These are phyloP conservation scores for Pulicaria dysenterica DNA, from an alignment of 129 eudicot species.

Conservation along the genomic window DNA sequence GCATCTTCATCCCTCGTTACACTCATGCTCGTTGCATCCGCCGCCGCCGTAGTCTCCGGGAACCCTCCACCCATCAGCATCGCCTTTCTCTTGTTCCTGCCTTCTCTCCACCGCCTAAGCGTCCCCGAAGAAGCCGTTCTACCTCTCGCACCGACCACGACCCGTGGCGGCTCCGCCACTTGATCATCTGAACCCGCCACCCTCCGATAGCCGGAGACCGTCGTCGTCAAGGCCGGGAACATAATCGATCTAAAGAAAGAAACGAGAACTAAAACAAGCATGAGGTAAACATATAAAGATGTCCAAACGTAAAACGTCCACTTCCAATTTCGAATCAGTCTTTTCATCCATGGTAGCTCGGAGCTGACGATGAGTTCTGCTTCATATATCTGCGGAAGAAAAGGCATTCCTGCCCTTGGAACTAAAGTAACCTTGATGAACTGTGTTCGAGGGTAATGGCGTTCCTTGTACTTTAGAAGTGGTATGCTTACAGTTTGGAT, in stretches of 20 bases:
- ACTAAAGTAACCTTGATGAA: slow-evolving; percentile 49
- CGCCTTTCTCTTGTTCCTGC: slow-evolving; percentile 67
- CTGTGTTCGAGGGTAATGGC: slow-evolving; percentile 48
- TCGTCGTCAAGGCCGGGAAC: slow-evolving; percentile 33
- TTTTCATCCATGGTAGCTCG: slow-evolving; percentile 72
- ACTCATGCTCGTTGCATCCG: slow-evolving; percentile 57
- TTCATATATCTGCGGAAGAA: slow-evolving; percentile 75
- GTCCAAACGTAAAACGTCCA: slow-evolving; percentile 90
- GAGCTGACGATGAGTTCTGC: slow-evolving; percentile 59
- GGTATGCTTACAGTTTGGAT: slow-evolving; percentile 55
- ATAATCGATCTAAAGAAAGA: slow-evolving; percentile 51
- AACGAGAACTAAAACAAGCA: slow-evolving; percentile 50
- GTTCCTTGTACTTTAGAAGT: slow-evolving; percentile 59
- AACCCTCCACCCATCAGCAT: slow-evolving; percentile 38
- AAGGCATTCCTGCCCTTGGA: slow-evolving; percentile 64
- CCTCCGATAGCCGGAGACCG: neutral
- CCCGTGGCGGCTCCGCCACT: slow-evolving; percentile 5
- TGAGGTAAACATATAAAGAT: slow-evolving; percentile 48
- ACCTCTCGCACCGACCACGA: slow-evolving; percentile 12
- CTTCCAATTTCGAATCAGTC: slow-evolving; percentile 66
- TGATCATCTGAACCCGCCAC: neutral
- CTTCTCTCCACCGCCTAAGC: slow-evolving; percentile 51
- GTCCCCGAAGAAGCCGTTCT: slow-evolving; percentile 41
- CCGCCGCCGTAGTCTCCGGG: slow-evolving; percentile 7
- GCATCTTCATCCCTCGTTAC: slow-evolving; percentile 47